Base-by-base conservation (phyloP, 108 stramenopile species). In the Nitzschia inconspicua region DNA sequence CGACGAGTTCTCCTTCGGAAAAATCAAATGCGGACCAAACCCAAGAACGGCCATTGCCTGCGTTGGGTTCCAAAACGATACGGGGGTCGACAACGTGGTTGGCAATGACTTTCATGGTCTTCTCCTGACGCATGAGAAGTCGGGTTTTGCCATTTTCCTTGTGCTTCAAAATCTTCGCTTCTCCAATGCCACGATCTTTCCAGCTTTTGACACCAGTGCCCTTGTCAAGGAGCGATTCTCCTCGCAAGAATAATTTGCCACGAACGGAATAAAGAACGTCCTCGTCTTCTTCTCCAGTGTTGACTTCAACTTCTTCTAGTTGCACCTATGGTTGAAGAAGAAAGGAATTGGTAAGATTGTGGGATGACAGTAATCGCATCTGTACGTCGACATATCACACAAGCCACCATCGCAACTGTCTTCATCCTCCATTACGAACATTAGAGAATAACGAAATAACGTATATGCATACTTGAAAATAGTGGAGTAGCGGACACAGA, bases 11-110 rank as follows among this genome's bases (percentile, higher is more conserved):
- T 24, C 96, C 97, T 16, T 96, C 96, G 2, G 95, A 73, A 77
- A 96, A 99, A 73, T 99, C 99, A 67, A 79, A 97, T 43, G 96
- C 97, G 36, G 78, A 88, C 96, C 97, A 99, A 23, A 99, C 97
- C 97, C 97, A 98, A 8, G 91, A 91, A 40, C 97, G 73, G 66
- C 98, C 99, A 23, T 60, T 70, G 23, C 96, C 96, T 0, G 81
- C 95, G 73, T 99, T 98, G 47, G 99, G 94, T 73, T 92, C 87
- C 47, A 99, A 70, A 50, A 80, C 80, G 70, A 98, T 97, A 25
- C 96, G 79, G 2, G 99, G 97, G 84, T 98, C 97, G 3, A 96
- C 60, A 29, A 95, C 89, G 68, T 98, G 97, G 70, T 99, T 99
- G 65, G 73, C 83, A 81, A 98, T 97, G 43, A 99, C 85, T 75